Evolutionary conservation across 163 green algal genomes (phyloP).

Genomic region (Scenedesmus sp.): DNA sequence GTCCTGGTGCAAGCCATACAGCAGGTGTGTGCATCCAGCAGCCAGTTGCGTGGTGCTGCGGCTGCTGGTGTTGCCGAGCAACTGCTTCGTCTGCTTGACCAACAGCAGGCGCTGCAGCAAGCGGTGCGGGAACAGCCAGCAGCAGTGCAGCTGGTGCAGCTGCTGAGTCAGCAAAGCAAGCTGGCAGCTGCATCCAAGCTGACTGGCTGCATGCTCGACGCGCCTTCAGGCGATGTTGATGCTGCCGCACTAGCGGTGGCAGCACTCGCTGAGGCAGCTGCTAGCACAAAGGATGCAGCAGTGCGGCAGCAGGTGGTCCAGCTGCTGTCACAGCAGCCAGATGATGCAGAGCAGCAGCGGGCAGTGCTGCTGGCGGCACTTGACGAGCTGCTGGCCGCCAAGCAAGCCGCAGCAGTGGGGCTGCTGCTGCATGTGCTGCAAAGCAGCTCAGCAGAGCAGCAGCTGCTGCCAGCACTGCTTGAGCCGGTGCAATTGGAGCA

Average conservation of each 20-base stretch:
- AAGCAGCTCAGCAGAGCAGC: neutral
- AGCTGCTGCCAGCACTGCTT: conserved; percentile 10
- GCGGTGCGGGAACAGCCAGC: neutral
- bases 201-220: neutral
- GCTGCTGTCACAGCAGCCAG: neutral
- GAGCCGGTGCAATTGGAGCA: neutral
- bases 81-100: neutral
- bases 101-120: neutral
- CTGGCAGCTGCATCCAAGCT: neutral
- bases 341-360: neutral
- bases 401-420: neutral
- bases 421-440: conserved; percentile 11
- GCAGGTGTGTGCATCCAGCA: neutral
- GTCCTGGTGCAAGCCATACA: neutral
- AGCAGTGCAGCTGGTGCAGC: neutral
- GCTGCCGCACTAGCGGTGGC: neutral
- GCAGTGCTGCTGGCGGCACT: neutral
- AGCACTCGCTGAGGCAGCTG: neutral
- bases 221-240: neutral
- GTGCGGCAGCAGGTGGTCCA: neutral
- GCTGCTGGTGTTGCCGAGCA: neutral
- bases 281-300: neutral
- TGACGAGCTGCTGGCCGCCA: neutral
- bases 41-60: neutral
- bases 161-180: neutral